Conservation (phyloP, 345 rosid genomes). For the Firmiana major region DNA sequence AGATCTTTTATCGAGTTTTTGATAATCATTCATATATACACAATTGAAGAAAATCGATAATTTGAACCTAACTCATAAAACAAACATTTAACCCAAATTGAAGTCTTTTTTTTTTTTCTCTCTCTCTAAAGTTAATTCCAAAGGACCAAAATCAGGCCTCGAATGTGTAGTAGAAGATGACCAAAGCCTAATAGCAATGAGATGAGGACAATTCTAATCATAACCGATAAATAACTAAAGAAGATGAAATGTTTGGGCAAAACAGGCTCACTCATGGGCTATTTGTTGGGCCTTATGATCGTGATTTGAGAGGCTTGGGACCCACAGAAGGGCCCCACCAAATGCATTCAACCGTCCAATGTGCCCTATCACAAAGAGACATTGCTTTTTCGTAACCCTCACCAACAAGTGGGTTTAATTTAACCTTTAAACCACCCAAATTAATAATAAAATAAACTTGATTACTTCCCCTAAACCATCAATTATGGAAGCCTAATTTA, state of each 20-base stretch:
- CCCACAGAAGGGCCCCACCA: slow-evolving; percentile 7
- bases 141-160: too few species aligned
- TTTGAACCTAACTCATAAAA: too few species aligned
- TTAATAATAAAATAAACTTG: background rate
- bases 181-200: too few species aligned
- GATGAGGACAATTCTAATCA: too few species aligned
- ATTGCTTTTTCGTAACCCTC: background rate
- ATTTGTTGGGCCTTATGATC: background rate
- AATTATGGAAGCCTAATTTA: background rate
- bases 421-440: background rate
- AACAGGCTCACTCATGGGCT: too few species aligned
- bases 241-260: too few species aligned
- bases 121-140: too few species aligned
- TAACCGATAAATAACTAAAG: too few species aligned
- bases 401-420: slow-evolving; percentile 18
- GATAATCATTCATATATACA: background rate
- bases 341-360: slow-evolving; percentile 29
- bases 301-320: slow-evolving; percentile 8
- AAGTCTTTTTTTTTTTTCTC: too few species aligned
- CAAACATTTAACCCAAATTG: too few species aligned
- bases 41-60: too few species aligned
- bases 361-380: slow-evolving; percentile 21
- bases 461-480: slow-evolving; percentile 14
- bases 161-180: too few species aligned
- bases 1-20: background rate